These are phyloP conservation scores for Ophiocordyceps robertsii DNA, from an alignment of 2,329 filamentous ascomycete species.

Conservation along the genomic window DNA sequence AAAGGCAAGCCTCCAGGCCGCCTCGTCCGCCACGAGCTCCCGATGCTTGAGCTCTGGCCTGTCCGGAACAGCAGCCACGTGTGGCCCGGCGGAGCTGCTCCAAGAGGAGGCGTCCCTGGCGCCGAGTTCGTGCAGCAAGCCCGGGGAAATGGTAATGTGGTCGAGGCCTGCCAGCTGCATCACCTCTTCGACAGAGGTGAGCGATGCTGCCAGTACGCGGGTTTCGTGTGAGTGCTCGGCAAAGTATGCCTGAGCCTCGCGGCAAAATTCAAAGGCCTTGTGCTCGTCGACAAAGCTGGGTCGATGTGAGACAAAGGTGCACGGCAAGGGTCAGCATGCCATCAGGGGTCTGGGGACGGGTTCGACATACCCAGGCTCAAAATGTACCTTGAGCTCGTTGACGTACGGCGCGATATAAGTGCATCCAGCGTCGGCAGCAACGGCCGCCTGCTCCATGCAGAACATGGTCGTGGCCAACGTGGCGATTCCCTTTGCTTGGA, in stretches of 20 bases:
- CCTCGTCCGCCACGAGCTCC: conserved; percentile 22
- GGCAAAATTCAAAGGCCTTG: conserved; percentile 36
- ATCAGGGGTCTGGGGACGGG: not conserved
- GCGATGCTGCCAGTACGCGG: conserved; percentile 40
- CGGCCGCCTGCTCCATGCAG: conserved; percentile 42
- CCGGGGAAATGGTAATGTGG: conserved; percentile 45
- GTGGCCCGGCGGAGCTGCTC: not conserved
- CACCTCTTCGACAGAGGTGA: conserved; percentile 45
- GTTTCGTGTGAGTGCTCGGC: conserved; percentile 25
- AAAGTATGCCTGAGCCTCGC: conserved; percentile 39
- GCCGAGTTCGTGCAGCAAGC: conserved; percentile 32
- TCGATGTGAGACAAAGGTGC: not conserved
- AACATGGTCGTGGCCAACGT: conserved; percentile 53
- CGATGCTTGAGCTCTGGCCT: conserved; percentile 4
- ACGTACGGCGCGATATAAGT: conserved; percentile 53
- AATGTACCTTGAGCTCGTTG: conserved; percentile 51
- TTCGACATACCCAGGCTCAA: conserved; percentile 29
- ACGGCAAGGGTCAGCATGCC: not conserved
- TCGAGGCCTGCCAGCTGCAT: conserved; percentile 42
- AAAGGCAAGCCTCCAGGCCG: conserved; percentile 36
- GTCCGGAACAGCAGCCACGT: not conserved
- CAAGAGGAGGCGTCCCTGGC: conserved; percentile 17
- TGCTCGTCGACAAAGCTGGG: conserved; percentile 31
- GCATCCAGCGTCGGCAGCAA: conserved; percentile 43
- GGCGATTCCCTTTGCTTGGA: conserved; percentile 39